Conservation (phyloP, 2,329 filamentous ascomycete species). For the Zarea fungicola region DNA sequence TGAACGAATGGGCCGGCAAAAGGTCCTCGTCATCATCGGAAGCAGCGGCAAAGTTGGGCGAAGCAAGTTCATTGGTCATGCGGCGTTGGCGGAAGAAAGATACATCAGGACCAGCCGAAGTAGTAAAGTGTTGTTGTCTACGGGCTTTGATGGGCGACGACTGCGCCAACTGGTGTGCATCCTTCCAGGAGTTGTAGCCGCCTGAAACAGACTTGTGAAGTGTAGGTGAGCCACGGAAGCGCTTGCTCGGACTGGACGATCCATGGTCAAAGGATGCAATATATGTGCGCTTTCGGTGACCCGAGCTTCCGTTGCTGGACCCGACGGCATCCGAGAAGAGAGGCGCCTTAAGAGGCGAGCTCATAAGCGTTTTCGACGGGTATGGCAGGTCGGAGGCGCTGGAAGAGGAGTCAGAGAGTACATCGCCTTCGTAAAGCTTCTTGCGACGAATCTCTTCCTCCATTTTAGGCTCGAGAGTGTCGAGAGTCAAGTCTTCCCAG, state of each 20-base stretch:
- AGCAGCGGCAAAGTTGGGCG: slow-evolving; percentile 56
- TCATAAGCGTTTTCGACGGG: slow-evolving; percentile 64
- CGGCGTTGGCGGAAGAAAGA: slow-evolving; percentile 73
- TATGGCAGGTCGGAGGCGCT: slow-evolving; percentile 74
- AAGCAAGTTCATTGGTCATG: slow-evolving; percentile 57
- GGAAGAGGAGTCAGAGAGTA: slow-evolving; percentile 81
- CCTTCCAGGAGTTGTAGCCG: slow-evolving; percentile 68
- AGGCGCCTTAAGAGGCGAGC: slow-evolving; percentile 76
- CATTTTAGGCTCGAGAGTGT: slow-evolving; percentile 77
- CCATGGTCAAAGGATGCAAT: slow-evolving; percentile 52
- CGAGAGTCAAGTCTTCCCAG: slow-evolving; percentile 84
- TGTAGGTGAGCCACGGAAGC: slow-evolving; percentile 59
- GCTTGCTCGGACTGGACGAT: slow-evolving; percentile 58
- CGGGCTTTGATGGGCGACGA: slow-evolving; percentile 81
- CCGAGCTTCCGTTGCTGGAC: slow-evolving; percentile 62
- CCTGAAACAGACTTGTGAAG: slow-evolving; percentile 51
- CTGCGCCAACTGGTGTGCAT: slow-evolving; percentile 68
- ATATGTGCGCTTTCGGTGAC: slow-evolving; percentile 60
- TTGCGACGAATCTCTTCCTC: slow-evolving; percentile 74
- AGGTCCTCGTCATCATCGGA: slow-evolving; percentile 82
- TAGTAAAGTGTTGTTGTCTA: slow-evolving; percentile 70
- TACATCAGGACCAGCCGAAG: slow-evolving; percentile 63
- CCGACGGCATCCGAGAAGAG: slow-evolving; percentile 80
- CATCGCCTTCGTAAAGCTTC: slow-evolving; percentile 64
- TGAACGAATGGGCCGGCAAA: slow-evolving; percentile 71